Evolutionary conservation across 495 filamentous ascomycete species (phyloP).

Genomic region (Achaetomiella virescens): DNA sequence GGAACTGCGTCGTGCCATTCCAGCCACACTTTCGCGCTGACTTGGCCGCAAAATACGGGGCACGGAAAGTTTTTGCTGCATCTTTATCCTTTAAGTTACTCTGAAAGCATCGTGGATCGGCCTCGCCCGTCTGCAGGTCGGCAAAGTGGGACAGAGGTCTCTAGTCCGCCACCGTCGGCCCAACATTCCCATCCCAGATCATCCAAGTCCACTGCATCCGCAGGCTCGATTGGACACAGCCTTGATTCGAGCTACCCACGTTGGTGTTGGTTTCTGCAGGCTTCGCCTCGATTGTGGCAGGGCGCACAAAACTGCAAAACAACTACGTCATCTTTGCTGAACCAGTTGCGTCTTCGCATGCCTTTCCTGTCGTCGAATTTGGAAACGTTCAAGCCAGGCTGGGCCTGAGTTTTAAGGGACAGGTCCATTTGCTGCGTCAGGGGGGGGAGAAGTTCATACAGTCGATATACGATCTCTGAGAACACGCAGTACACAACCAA

Average conservation of each 20-base stretch:
- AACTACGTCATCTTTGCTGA: not conserved
- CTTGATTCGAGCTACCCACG: not conserved
- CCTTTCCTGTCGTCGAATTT: too few relatives aligned
- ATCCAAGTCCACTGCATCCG: too few relatives aligned
- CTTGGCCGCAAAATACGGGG: conserved; percentile 18
- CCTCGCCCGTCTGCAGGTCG: not conserved
- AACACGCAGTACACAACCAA: too few relatives aligned
- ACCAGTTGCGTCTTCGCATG: too few relatives aligned
- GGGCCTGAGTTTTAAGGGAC: too few relatives aligned
- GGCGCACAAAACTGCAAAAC: not conserved
- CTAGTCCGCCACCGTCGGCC: not conserved
- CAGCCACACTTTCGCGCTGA: conserved; percentile 2
- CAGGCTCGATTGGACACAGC: too few relatives aligned
- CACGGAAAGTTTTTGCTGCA: conserved; percentile 10
- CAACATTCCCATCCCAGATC: not conserved
- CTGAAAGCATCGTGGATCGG: not conserved
- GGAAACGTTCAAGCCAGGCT: too few relatives aligned
- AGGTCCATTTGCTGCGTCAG: too few relatives aligned
- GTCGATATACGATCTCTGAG: too few relatives aligned
- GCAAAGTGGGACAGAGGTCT: not conserved
- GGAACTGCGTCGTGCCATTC: conserved; percentile 18
- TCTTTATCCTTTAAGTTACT: conserved; percentile 13
- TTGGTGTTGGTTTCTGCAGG: not conserved
- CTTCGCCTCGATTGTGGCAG: not conserved
- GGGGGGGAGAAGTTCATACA: too few relatives aligned